These are phyloP conservation scores for Serendipita sp. DNA, from an alignment of 768 basidiomycete genomes.

Conservation along the genomic window DNA sequence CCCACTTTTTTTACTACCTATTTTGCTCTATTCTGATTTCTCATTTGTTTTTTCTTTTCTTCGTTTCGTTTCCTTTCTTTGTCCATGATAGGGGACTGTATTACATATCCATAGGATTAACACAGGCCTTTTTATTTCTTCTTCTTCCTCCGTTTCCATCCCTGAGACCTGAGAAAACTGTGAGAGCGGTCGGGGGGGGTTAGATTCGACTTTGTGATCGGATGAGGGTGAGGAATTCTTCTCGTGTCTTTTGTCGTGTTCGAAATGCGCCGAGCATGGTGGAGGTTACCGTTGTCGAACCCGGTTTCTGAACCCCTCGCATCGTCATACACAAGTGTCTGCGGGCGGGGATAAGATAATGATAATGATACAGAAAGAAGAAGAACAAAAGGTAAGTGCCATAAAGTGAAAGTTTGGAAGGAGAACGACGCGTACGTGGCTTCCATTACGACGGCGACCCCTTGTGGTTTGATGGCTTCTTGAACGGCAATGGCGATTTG, in stretches of 20 bases:
- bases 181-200: not conserved
- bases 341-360: not conserved
- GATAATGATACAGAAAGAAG: conserved; percentile 7
- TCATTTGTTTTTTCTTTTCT: too few species aligned
- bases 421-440: conserved; percentile 54
- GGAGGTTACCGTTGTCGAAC: conserved; percentile 84
- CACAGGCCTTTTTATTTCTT: too few species aligned
- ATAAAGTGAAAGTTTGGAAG: too few species aligned
- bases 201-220: conserved; percentile 1
- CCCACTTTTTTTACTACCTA: too few species aligned
- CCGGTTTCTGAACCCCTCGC: conserved; percentile 98
- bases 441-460: conserved; percentile 99
- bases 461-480: conserved; percentile 93
- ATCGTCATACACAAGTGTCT: conserved; percentile 98
- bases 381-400: not conserved
- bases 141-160: too few species aligned
- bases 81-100: too few species aligned
- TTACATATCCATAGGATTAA: too few species aligned
- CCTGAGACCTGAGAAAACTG: too few species aligned
- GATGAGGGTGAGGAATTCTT: conserved; percentile 86
- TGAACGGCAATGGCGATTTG: conserved; percentile 97
- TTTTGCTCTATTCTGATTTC: too few species aligned
- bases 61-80: too few species aligned
- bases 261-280: conserved; percentile 99
- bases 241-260: conserved; percentile 94